phyloP scores from a whole-genome alignment of 495 filamentous ascomycete genomes.

The Trichoderma erinaceum region DNA sequence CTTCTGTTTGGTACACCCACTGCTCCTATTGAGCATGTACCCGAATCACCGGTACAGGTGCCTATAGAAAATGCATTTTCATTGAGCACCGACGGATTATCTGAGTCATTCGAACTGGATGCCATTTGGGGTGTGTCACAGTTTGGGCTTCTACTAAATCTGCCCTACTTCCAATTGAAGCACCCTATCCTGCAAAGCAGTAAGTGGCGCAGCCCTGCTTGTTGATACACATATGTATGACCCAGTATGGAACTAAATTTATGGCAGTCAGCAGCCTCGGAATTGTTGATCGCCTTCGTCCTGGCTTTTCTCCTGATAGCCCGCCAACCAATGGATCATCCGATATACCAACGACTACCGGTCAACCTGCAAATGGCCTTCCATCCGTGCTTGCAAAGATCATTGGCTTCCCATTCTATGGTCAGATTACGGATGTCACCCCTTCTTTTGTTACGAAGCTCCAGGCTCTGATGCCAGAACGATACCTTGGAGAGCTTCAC shows the following conservation, averaged over 20 bases:
- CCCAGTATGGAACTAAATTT: not conserved
- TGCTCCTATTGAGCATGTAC: not conserved
- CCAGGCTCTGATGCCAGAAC: not conserved
- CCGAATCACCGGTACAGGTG: not conserved
- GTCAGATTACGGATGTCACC: not conserved
- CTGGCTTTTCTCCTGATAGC: not conserved
- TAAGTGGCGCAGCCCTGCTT: not conserved
- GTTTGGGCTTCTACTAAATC: not conserved
- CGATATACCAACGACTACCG: not conserved
- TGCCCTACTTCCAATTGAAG: not conserved
- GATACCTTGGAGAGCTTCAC: not conserved
- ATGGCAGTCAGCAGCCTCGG: not conserved
- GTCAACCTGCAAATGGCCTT: not conserved
- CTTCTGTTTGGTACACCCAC: not conserved
- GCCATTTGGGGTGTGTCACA: not conserved
- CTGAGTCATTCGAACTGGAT: not conserved
- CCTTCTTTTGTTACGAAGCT: not conserved
- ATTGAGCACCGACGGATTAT: not conserved
- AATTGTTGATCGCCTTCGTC: not conserved
- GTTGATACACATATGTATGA: not conserved
- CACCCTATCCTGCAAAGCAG: not conserved
- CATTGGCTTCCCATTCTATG: not conserved
- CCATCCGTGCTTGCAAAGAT: not conserved
- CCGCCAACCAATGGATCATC: not conserved
- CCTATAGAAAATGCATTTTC: not conserved